Evolutionary conservation across 176 grass and related monocot genomes (phyloP).

Genomic region (Paspalum notatum): DNA sequence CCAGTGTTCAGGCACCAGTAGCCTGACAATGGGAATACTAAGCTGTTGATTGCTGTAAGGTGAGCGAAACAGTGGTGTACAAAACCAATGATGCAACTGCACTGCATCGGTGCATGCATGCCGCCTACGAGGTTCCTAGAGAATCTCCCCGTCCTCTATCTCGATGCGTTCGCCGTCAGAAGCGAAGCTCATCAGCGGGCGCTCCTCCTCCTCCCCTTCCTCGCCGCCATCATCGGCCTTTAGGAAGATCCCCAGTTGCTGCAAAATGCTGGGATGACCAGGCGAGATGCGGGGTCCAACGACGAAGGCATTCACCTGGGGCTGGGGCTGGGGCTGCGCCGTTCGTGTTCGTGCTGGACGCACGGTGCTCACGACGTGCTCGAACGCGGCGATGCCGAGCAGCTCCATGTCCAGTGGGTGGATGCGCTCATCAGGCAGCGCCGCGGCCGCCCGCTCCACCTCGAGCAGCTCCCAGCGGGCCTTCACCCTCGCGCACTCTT

Average conservation of each 20-base stretch:
- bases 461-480: conserved; percentile 15
- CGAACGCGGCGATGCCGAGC: conserved; percentile 36
- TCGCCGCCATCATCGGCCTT: neutral
- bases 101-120: conserved; percentile 16
- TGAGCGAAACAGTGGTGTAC: neutral
- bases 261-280: conserved; percentile 8
- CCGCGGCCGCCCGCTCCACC: conserved; percentile 16
- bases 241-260: conserved; percentile 44
- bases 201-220: neutral
- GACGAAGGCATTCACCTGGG: neutral
- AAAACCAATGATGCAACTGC: neutral
- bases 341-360: neutral
- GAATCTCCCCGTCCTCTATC: conserved; percentile 49
- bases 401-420: conserved; percentile 37
- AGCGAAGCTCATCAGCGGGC: neutral
- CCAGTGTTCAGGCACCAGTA: neutral
- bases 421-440: conserved; percentile 6
- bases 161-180: conserved; percentile 5
- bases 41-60: neutral
- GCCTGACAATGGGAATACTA: neutral
- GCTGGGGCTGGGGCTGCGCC: neutral
- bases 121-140: conserved; percentile 17
- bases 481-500: conserved; percentile 9
- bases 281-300: neutral
- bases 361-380: conserved; percentile 46